Evolutionary conservation across 306 rosid genomes (phyloP), one percentile per base, ranked within the genome.

Genomic region (Ormosia semicastrata): DNA sequence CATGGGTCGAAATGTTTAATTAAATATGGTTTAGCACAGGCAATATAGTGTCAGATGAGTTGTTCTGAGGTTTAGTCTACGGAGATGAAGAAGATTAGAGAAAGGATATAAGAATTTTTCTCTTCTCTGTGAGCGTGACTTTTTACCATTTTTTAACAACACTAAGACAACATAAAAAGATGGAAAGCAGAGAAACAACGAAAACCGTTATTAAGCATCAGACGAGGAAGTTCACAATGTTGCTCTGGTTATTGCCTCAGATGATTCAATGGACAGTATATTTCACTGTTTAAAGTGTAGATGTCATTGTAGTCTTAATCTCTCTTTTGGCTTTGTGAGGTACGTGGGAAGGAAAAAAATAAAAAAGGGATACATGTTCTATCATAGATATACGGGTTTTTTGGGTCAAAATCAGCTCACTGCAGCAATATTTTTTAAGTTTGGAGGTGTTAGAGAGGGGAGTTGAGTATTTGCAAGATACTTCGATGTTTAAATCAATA

Each of bases 11-110:
- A n/a, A n/a, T n/a, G n/a, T n/a, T n/a, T n/a, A n/a, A n/a, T n/a
- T n/a, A n/a, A n/a, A n/a, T n/a, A n/a, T n/a, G n/a, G n/a, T n/a
- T n/a, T n/a, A n/a, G n/a, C 80, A 65, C 33, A 44, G 75, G 17
- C 71, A 12, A 76, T 69, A 78, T 82, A 49, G 72, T 60, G 76
- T 66, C 81, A 17, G 34, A 54, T 30, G 59, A 44, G 49, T 79
- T 74, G 15, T 2, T 83, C 76, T 63, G 81, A 76, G 69, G 14
- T 53, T 50, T 37, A 14, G 78, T 74, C 34, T 37, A 32, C 60
- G 13, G 14, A 76, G 75, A 75, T 46, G 14, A 10, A 10, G n/a
- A n/a, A n/a, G n/a, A n/a, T n/a, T n/a, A n/a, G 9, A 58, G 10
- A 17, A 53, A 14, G 2, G 53, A 49, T 34, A 76, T 34, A 15